Conservation (phyloP, 345 rosid genomes). For the Leavenworthia alabamica region DNA sequence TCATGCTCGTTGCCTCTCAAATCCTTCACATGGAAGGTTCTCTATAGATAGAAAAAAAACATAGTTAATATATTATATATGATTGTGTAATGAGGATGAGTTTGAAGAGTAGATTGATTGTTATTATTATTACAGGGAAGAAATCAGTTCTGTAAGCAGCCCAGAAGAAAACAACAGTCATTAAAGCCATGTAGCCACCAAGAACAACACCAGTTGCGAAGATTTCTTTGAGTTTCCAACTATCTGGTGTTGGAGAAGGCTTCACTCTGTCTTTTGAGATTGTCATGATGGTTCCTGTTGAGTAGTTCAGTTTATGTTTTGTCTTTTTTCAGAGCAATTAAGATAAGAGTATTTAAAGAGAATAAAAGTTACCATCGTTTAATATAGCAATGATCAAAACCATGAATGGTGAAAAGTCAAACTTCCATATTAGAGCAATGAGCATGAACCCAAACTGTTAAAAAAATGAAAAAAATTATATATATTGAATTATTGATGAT, state of each 20-base stretch:
- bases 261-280: constrained; percentile 88
- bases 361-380: constrained; percentile 61
- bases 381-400: constrained; percentile 88
- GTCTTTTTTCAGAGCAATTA: background rate
- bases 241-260: constrained; percentile 93
- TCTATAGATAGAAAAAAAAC: constrained; percentile 33
- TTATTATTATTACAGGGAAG: constrained; percentile 48
- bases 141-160: constrained; percentile 51
- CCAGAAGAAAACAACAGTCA: constrained; percentile 88
- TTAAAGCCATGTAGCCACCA: constrained; percentile 74
- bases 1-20: constrained; percentile 37
- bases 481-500: too few species aligned
- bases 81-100: background rate
- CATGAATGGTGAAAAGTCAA: constrained; percentile 93
- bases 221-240: constrained; percentile 90
- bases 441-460: constrained; percentile 81
- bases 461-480: background rate
- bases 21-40: constrained; percentile 50
- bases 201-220: constrained; percentile 83
- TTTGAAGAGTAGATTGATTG: background rate
- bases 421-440: constrained; percentile 80
- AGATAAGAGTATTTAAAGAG: background rate
- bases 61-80: constrained; percentile 1
- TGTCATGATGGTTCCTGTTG: constrained; percentile 83
- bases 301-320: background rate